A percentile compares a stretch with the other conserved stretches of the same genome.
phyloP scores from a whole-genome alignment of 2,329 filamentous ascomycete genomes.

The Claviceps cyperi region DNA sequence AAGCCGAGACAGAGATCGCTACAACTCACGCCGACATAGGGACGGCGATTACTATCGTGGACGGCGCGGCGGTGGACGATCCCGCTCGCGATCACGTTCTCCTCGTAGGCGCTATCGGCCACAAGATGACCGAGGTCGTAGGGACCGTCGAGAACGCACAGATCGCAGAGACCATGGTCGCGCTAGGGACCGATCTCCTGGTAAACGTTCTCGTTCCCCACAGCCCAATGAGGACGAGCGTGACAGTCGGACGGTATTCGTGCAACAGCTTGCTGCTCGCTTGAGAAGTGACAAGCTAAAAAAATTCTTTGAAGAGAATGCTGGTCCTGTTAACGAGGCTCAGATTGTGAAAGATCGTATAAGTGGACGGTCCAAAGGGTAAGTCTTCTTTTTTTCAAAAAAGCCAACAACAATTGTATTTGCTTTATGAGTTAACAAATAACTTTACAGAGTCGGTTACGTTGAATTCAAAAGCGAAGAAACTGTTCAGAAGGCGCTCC shows the following conservation, averaged over 20 bases:
- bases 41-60: constrained; percentile 56
- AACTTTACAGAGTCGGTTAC: constrained; percentile 67
- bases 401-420: neutral
- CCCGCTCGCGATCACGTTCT: constrained; percentile 58
- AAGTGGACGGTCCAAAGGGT: constrained; percentile 96
- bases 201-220: constrained; percentile 40
- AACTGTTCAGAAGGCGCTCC: constrained; percentile 81
- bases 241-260: constrained; percentile 92
- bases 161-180: constrained; percentile 38
- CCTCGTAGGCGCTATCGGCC: constrained; percentile 46
- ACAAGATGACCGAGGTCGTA: constrained; percentile 35
- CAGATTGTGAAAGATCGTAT: constrained; percentile 98
- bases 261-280: constrained; percentile 92
- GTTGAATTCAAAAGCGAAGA: constrained; percentile 98
- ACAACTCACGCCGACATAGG: constrained; percentile 59
- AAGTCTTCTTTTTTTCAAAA: constrained; percentile 21
- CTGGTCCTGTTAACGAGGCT: constrained; percentile 87
- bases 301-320: constrained; percentile 89
- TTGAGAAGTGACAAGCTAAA: constrained; percentile 85
- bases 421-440: neutral
- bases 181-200: constrained; percentile 33
- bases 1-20: constrained; percentile 62
- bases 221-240: constrained; percentile 88
- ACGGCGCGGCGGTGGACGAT: constrained; percentile 31
- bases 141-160: constrained; percentile 34